These are phyloP conservation scores for Fonsecaea erecta DNA, from an alignment of 2,329 filamentous ascomycete genomes.

Conservation along the genomic window DNA sequence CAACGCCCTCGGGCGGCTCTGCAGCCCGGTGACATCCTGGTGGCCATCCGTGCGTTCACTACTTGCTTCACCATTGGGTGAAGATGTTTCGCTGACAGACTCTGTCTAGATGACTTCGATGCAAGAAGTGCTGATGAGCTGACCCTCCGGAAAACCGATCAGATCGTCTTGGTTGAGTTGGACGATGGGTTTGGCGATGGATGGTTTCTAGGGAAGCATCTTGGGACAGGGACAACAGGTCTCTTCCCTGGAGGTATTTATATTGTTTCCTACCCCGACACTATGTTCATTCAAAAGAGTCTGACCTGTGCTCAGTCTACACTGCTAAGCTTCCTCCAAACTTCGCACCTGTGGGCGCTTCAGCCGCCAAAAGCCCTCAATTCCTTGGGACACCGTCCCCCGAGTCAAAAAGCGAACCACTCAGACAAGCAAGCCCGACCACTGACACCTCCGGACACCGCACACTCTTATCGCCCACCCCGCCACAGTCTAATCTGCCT, in stretches of 20 bases:
- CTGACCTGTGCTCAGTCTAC: conserved; percentile 33
- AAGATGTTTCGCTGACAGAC: neutral
- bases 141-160: conserved; percentile 76
- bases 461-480: conserved; percentile 11
- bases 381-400: conserved; percentile 9
- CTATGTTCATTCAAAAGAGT: neutral
- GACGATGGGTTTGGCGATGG: conserved; percentile 71
- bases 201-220: conserved; percentile 64
- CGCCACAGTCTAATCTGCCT: conserved; percentile 34
- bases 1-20: conserved; percentile 43
- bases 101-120: conserved; percentile 79
- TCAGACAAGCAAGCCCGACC: conserved; percentile 32
- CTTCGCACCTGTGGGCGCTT: conserved; percentile 25
- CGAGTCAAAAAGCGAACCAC: conserved; percentile 27
- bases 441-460: conserved; percentile 3
- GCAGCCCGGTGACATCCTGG: conserved; percentile 49
- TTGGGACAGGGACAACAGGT: conserved; percentile 48
- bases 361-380: conserved; percentile 15
- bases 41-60: conserved; percentile 51
- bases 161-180: conserved; percentile 66
- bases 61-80: neutral
- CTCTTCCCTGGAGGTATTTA: conserved; percentile 55
- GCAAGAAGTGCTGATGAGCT: conserved; percentile 93
- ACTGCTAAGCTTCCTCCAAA: conserved; percentile 36
- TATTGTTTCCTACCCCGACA: neutral